A percentile compares a stretch with the other conserved stretches of the same genome.
Evolutionary conservation across 257 asterid species (phyloP).

Genomic region (Orobanche coerulescens): DNA sequence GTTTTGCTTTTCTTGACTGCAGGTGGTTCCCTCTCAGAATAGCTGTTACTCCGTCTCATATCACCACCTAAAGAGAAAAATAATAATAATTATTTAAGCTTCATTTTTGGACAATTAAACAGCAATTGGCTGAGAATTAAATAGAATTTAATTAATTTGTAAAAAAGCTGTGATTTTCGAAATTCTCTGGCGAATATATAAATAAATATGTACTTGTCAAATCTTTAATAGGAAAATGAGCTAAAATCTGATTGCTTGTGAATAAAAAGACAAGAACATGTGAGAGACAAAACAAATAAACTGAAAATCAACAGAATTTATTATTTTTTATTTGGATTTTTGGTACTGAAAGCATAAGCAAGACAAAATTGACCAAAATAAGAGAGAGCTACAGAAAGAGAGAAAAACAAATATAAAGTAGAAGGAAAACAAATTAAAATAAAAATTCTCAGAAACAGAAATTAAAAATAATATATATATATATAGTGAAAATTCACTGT

Average conservation of each 20-base stretch:
- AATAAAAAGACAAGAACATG: constrained; percentile 27
- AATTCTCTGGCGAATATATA: neutral
- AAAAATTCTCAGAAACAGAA: constrained; percentile 1
- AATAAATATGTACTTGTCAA: neutral
- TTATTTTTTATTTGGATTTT: constrained; percentile 22
- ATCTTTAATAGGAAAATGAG: constrained; percentile 4
- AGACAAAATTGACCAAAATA: neutral
- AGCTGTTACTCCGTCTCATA: constrained; percentile 75
- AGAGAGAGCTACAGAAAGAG: neutral
- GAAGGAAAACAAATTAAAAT: neutral
- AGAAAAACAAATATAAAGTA: too few relatives aligned
- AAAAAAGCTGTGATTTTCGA: neutral
- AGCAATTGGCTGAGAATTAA: neutral
- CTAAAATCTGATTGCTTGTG: constrained; percentile 17
- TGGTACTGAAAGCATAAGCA: constrained; percentile 9
- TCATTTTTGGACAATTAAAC: constrained; percentile 19
- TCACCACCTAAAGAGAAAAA: constrained; percentile 46
- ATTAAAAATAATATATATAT: constrained; percentile 10
- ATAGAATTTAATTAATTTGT: neutral
- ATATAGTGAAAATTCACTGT: too few relatives aligned
- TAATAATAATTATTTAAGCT: constrained; percentile 9
- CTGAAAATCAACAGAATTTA: constrained; percentile 19
- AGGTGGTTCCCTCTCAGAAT: constrained; percentile 77
- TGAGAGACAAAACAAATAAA: constrained; percentile 33
- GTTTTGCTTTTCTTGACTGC: constrained; percentile 69